Evolutionary conservation across 1,284 basidiomycete species (phyloP), one percentile per base, ranked within the genome.

Genomic region (Sphagnurus paluster): DNA sequence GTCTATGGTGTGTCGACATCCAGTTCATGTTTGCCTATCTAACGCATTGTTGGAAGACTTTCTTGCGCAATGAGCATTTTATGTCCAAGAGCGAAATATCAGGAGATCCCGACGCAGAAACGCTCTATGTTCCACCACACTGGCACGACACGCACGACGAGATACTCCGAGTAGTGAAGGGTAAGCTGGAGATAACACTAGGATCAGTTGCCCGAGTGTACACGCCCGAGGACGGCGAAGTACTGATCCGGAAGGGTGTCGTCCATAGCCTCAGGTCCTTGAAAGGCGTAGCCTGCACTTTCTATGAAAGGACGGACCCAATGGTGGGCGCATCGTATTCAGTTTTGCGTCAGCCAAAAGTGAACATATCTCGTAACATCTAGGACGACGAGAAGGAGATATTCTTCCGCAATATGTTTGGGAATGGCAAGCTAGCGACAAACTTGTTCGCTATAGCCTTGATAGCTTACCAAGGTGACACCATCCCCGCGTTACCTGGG

Each of bases 111-210:
- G 56, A 57, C 30, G 49, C 50, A 16, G 45, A 52, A 10, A 9
- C 33, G 2, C 30, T 55, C 3, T 54, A 53, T 10, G 64, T 65
- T 0, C 60, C 63, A 2, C 55, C 55, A 1, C 63, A 64, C 32
- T 65, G 66, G 60, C 65, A 68, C 24, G 62, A 64, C 26, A 54
- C 42, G 1, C 61, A 67, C 48, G 62, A 66, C 37, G 66, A 68
- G 45, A 50, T 60, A 2, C 59, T 67, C 47, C 55, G 49, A n/a
- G 52, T 68, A n/a, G 30, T 59, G 2, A 50, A 62, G 50, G 65
- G 63, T 14, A 53, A 58, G 23, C 39, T 68, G 17, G 57, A 61
- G 39, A 59, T 66, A 28, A 56, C 42, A 16, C 50, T 65, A 10
- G 61, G 61, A 7, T 43, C 46, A 0, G 50, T 40, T 8, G 49